Conservation (phyloP, 2,329 filamentous ascomycete genomes). For the Proliferodiscus dingleyae region DNA sequence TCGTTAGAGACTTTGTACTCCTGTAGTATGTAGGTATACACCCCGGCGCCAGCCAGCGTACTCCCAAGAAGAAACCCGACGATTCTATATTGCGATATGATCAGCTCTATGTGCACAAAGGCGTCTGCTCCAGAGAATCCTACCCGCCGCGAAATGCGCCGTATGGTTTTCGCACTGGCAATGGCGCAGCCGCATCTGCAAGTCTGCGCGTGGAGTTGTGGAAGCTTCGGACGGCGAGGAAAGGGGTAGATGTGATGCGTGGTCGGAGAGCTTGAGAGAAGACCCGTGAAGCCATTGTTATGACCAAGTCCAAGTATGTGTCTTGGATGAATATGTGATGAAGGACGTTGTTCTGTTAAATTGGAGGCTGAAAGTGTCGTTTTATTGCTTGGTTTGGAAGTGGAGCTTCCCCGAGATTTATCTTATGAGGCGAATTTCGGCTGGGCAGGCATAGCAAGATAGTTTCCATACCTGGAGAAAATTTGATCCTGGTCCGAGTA, state of each 20-base stretch:
- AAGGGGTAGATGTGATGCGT: constrained; percentile 24
- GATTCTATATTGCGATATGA: constrained; percentile 49
- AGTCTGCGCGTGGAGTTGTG: constrained; percentile 35
- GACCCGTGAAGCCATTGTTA: constrained; percentile 40
- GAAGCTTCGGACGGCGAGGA: constrained; percentile 27
- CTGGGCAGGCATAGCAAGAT: not conserved
- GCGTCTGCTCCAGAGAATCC: constrained; percentile 32
- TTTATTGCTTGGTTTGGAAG: not conserved
- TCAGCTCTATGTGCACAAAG: constrained; percentile 4
- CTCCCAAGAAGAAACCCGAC: constrained; percentile 89
- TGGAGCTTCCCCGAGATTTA: constrained; percentile 2
- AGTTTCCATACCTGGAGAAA: not conserved
- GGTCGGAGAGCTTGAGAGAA: constrained; percentile 33
- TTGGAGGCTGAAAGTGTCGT: not conserved
- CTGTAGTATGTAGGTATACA: constrained; percentile 89
- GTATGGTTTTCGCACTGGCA: constrained; percentile 59
- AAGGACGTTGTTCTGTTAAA: not conserved
- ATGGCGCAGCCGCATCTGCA: constrained; percentile 34
- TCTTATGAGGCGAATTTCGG: not conserved
- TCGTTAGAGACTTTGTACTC: constrained; percentile 94
- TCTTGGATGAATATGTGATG: not conserved
- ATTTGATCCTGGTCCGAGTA: too few species aligned
- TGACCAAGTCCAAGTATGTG: not conserved
- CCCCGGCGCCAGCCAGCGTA: constrained; percentile 69
- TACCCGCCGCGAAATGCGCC: constrained; percentile 70